Base-by-base conservation (phyloP, 768 basidiomycete genomes). In the Russula compacta region DNA sequence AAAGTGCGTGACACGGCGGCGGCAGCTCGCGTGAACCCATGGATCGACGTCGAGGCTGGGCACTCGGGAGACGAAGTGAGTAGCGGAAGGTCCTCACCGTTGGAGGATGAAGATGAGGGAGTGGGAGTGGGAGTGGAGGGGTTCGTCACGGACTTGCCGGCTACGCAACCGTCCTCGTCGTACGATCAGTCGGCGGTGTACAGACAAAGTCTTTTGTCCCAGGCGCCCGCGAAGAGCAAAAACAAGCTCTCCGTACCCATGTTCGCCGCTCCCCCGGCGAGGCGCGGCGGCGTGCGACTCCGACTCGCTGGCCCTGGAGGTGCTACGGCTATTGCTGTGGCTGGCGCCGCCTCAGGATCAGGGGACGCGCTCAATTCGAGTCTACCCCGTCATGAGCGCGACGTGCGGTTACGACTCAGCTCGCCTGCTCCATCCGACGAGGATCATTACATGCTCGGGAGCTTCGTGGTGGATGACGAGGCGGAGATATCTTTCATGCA, bases 31-130 rank as follows among this genome's bases (percentile, higher is more conserved):
- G 56, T 70, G 50, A 74, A 77, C 64, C 77, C 73, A 1, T 76
- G 84, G 69, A 76, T 89, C 54, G 89, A 89, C 66, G 76, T 81
- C 38, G 86, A 85, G 69, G 91, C 91, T 3, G 72, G 72, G 17
- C 91, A 92, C 67, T 93, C 92, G 9, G 91, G 89, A 19, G 89
- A 89, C 59, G 91, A 92, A 67, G 76, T 77, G 57, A 86, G 85
- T 66, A 79, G 77, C 57, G 88, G 87, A 38, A 76, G 75, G 1
- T 85, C 84, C 0, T 77, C 77, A 66, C 81, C 78, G 29, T 75
- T 73, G 40, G 68, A 81, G 29, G 76, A 73, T 32, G 67, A 68
- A 38, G 86, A 86, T 32, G 67, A 68, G 38, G 86, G 86, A 17
- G 24, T 68, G 88, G 87, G 67, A 83, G 81, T 38, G 89, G 92